These are phyloP conservation scores for Saccharomyces hybrid DNA, from an alignment of 1,139 yeast genomes.

Conservation along the genomic window DNA sequence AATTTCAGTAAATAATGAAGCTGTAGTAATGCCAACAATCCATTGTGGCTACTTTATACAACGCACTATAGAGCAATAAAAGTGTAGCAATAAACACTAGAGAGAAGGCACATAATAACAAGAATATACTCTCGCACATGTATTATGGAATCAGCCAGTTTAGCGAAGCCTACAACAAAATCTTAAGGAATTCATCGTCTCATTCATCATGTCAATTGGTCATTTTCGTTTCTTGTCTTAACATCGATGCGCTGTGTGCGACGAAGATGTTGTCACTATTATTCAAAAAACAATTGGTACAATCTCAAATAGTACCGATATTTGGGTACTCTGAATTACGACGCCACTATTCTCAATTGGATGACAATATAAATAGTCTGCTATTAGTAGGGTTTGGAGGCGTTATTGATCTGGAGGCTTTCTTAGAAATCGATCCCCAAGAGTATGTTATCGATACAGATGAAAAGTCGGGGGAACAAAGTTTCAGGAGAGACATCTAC, in stretches of 20 bases:
- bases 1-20: not conserved
- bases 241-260: conserved; percentile 88
- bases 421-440: conserved; percentile 58
- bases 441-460: conserved; percentile 32
- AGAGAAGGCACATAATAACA: not conserved
- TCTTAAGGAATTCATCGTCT: conserved; percentile 57
- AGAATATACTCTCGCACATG: conserved; percentile 38
- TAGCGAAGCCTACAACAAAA: conserved; percentile 50
- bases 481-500: conserved; percentile 50
- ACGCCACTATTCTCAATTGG: conserved; percentile 54
- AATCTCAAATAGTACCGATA: conserved; percentile 87
- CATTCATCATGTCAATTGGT: conserved; percentile 88
- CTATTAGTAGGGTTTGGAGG: conserved; percentile 93
- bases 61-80: not conserved
- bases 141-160: conserved; percentile 57
- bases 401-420: conserved; percentile 74
- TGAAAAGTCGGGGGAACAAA: conserved; percentile 15
- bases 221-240: conserved; percentile 82
- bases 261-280: conserved; percentile 66
- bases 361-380: conserved; percentile 69
- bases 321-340: conserved; percentile 82
- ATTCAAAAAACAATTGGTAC: conserved; percentile 74
- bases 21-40: not conserved
- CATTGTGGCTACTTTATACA: not conserved
- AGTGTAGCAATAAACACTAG: not conserved